A percentile compares a stretch with the other conserved stretches of the same genome.
Conservation (phyloP, 768 basidiomycete genomes). For the Suillus fuscotomentosus region DNA sequence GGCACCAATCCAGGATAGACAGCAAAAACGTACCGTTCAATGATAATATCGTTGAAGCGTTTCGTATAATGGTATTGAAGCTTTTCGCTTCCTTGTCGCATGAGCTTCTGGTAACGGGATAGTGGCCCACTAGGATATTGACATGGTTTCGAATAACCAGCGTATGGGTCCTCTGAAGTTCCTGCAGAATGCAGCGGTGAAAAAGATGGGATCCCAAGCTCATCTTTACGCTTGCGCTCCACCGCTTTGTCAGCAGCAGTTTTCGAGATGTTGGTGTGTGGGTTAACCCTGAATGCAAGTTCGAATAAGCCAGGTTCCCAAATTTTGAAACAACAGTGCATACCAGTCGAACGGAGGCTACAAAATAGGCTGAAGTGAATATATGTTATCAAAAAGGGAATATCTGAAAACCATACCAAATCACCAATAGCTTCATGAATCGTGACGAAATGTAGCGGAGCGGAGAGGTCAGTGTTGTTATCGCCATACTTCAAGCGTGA, state of each 20-base stretch:
- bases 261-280: constrained; percentile 39
- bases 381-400: constrained; percentile 3
- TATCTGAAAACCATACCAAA: constrained; percentile 44
- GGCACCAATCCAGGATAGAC: neutral
- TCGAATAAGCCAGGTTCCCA: constrained; percentile 3
- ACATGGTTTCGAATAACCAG: constrained; percentile 48
- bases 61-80: constrained; percentile 60
- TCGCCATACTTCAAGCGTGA: constrained; percentile 42
- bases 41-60: constrained; percentile 34
- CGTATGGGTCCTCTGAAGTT: constrained; percentile 18
- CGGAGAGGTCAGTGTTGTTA: constrained; percentile 39
- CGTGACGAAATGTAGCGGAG: constrained; percentile 58
- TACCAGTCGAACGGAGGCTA: constrained; percentile 75
- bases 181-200: constrained; percentile 31
- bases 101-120: constrained; percentile 41
- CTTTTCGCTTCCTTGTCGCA: constrained; percentile 30
- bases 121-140: constrained; percentile 44
- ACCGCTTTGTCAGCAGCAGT: constrained; percentile 35
- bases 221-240: constrained; percentile 31
- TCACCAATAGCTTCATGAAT: constrained; percentile 69
- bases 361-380: constrained; percentile 6
- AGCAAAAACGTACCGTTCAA: constrained; percentile 49
- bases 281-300: constrained; percentile 48
- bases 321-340: constrained; percentile 5
- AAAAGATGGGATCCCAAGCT: constrained; percentile 44